phyloP scores from a whole-genome alignment of 768 basidiomycete genomes.

The Cystofilobasidium bisporidii region DNA sequence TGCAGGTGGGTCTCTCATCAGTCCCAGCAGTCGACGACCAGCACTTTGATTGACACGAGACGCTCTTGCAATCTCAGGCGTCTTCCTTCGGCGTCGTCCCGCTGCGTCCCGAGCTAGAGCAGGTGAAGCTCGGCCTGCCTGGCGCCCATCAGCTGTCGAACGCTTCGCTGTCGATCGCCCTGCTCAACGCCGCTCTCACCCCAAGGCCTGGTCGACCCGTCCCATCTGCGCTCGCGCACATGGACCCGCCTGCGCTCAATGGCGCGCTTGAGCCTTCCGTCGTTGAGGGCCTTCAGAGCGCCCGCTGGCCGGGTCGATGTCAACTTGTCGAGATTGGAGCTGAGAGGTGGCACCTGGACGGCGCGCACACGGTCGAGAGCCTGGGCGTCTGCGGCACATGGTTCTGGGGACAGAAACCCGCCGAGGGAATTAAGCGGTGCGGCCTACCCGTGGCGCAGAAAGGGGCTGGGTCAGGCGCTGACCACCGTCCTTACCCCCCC shows the following conservation, averaged over 20 bases:
- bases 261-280: neutral
- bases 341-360: constrained; percentile 83
- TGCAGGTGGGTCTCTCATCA: constrained; percentile 53
- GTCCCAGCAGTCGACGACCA: too few relatives aligned
- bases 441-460: neutral
- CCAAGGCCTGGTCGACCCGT: constrained; percentile 27
- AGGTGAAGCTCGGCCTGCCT: constrained; percentile 54
- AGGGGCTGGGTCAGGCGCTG: neutral
- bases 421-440: constrained; percentile 1
- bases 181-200: constrained; percentile 46
- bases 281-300: constrained; percentile 52
- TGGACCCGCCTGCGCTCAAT: constrained; percentile 45
- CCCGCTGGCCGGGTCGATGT: constrained; percentile 91
- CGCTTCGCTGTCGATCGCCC: constrained; percentile 69
- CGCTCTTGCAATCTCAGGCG: too few relatives aligned
- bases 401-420: constrained; percentile 42
- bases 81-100: constrained; percentile 61
- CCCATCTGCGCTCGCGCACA: constrained; percentile 28
- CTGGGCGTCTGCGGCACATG: constrained; percentile 76
- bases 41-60: too few relatives aligned
- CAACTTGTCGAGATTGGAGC: constrained; percentile 62
- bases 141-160: constrained; percentile 81
- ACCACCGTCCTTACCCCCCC: neutral
- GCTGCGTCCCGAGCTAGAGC: constrained; percentile 46
- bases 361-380: constrained; percentile 89